phyloP scores from a whole-genome alignment of 768 basidiomycete genomes.

The Tricholoma sp. region DNA sequence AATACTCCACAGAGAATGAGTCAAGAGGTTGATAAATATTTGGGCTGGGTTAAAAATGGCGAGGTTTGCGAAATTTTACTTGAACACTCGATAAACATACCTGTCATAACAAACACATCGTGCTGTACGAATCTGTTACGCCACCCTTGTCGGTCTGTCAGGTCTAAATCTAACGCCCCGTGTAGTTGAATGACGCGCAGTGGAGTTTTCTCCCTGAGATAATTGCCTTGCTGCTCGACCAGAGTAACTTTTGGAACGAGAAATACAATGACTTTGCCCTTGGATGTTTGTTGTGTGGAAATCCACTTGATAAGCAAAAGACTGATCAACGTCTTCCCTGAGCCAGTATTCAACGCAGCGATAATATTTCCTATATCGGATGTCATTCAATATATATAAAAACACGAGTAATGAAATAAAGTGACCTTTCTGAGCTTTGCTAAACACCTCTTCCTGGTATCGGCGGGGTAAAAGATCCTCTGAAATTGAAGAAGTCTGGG shows the following conservation, averaged over 20 bases:
- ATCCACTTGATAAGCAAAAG: conserved; percentile 77
- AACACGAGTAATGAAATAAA: not conserved
- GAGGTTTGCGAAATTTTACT: not conserved
- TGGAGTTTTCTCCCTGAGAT: conserved; percentile 58
- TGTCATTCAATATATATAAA: not conserved
- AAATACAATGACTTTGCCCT: conserved; percentile 66
- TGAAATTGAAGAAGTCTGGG: not conserved
- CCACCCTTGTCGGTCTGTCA: conserved; percentile 67
- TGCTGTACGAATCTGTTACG: conserved; percentile 50
- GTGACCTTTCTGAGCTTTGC: conserved; percentile 48
- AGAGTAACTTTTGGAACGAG: conserved; percentile 83
- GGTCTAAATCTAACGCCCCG: conserved; percentile 67
- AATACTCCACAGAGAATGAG: conserved; percentile 78
- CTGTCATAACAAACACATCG: conserved; percentile 85
- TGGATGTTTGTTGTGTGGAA: conserved; percentile 40
- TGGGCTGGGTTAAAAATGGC: conserved; percentile 47
- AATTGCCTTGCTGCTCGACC: conserved; percentile 76
- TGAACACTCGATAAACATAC: conserved; percentile 29
- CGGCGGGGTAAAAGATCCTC: conserved; percentile 30
- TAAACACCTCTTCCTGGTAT: conserved; percentile 72
- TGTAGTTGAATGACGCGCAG: conserved; percentile 64
- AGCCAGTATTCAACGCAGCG: conserved; percentile 72
- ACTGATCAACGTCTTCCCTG: conserved; percentile 75
- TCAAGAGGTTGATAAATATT: conserved; percentile 74
- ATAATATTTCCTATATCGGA: conserved; percentile 53